These are phyloP conservation scores for Naumovozyma baii DNA, from an alignment of 805 yeast species.

Conservation along the genomic window DNA sequence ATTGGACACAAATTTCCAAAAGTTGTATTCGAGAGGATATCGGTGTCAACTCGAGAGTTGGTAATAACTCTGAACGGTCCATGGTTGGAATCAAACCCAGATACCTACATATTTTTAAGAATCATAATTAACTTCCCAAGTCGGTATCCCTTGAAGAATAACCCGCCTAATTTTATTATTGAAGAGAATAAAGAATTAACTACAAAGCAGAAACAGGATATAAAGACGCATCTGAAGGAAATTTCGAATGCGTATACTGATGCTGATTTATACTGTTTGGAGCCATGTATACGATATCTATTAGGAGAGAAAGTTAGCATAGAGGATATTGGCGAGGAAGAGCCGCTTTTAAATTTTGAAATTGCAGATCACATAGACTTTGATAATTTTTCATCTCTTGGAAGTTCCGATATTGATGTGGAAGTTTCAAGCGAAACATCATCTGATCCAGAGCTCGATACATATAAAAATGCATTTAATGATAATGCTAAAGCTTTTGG, in stretches of 20 bases:
- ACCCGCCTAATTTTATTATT: slow-evolving; percentile 47
- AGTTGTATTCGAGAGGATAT: slow-evolving; percentile 73
- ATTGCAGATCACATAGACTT: slow-evolving; percentile 25
- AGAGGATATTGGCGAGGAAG: slow-evolving; percentile 31
- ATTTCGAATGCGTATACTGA: slow-evolving; percentile 50
- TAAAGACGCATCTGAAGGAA: slow-evolving; percentile 42
- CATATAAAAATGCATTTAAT: slow-evolving; percentile 24
- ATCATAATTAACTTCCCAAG: slow-evolving; percentile 62
- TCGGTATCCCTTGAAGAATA: slow-evolving; percentile 53
- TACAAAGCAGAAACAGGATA: slow-evolving; percentile 38
- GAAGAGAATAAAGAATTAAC: slow-evolving; percentile 73
- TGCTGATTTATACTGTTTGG: slow-evolving; percentile 60
- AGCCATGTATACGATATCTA: slow-evolving; percentile 63
- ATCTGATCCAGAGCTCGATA: slow-evolving; percentile 35
- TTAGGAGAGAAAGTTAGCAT: slow-evolving; percentile 67
- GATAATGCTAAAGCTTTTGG: slow-evolving; percentile 8
- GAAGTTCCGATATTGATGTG: slow-evolving; percentile 26
- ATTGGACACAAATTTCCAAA: slow-evolving; percentile 87
- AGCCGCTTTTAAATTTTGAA: slow-evolving; percentile 25
- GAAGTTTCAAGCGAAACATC: slow-evolving; percentile 12
- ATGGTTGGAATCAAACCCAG: slow-evolving; percentile 40
- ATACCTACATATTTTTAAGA: slow-evolving; percentile 51
- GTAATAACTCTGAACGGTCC: slow-evolving; percentile 75
- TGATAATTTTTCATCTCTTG: slow-evolving; percentile 28
- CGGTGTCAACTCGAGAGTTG: slow-evolving; percentile 76